These are phyloP conservation scores for Kalanchoe fedtschenkoi DNA, from an alignment of 164 flowering plant genomes.

Conservation along the genomic window DNA sequence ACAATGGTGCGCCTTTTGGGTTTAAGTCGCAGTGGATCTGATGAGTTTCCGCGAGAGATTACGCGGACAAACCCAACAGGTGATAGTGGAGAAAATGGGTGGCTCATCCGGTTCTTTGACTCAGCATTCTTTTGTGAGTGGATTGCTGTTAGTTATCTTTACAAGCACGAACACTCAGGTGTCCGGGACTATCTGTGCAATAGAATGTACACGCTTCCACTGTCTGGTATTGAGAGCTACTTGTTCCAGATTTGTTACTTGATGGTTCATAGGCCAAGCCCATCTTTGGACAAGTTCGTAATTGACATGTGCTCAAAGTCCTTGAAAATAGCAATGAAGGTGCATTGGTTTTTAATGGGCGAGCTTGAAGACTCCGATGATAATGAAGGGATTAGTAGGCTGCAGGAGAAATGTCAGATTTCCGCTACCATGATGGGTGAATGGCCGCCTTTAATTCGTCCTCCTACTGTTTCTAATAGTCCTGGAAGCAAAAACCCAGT, in stretches of 20 bases:
- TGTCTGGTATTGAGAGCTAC: slow-evolving; percentile 86
- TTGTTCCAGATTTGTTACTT: slow-evolving; percentile 90
- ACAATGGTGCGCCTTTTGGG: slow-evolving; percentile 79
- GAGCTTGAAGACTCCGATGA: slow-evolving; percentile 95
- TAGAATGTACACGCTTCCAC: slow-evolving; percentile 90
- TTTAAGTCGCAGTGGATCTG: slow-evolving; percentile 41
- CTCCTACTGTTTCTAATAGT: slow-evolving; percentile 31
- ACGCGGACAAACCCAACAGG: slow-evolving; percentile 35
- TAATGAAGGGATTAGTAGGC: slow-evolving; percentile 89
- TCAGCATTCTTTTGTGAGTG: slow-evolving; percentile 98
- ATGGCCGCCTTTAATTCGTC: slow-evolving; percentile 72
- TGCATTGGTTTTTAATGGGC: slow-evolving; percentile 92
- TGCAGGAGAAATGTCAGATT: slow-evolving; percentile 95
- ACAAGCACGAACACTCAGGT: slow-evolving; percentile 91
- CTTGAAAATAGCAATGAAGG: slow-evolving; percentile 75
- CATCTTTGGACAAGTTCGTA: slow-evolving; percentile 95
- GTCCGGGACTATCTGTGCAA: slow-evolving; percentile 93
- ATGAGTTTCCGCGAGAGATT: slow-evolving; percentile 77
- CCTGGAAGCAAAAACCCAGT: slow-evolving; percentile 73
- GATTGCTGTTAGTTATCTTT: slow-evolving; percentile 96
- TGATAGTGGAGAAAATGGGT: slow-evolving; percentile 73
- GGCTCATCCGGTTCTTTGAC: slow-evolving; percentile 94
- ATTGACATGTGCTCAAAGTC: slow-evolving; percentile 88
- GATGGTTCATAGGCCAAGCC: slow-evolving; percentile 94
- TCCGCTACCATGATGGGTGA: slow-evolving; percentile 95